Evolutionary conservation across 176 grass and related monocot genomes (phyloP), one percentile per base, ranked within the genome.

Genomic region (Elymus sibiricus): DNA sequence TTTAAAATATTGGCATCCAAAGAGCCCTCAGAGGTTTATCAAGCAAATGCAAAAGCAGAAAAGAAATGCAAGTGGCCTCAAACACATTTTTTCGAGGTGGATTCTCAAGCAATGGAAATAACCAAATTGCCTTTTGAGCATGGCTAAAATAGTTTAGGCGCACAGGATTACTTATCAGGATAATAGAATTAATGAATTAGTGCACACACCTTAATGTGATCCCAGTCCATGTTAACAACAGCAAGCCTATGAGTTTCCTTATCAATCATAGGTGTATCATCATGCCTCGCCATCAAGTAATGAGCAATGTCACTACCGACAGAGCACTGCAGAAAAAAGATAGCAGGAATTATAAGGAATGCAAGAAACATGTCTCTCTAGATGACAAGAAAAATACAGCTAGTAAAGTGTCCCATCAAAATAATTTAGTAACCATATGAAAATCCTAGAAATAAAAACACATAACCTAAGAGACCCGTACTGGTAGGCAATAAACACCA

Each of bases 171-270:
- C 35, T 21, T 72, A 10, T 76, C 70, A 85, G 7, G 42, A 61
- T 58, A 24, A 75, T 76, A 74, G 46, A 70, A 74, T 38, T 32
- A 16, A 44, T 64, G 64, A 67, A 78, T 24, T 75, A 34, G 25
- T 58, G 55, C 49, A 77, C 81, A 76, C 66, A 97, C 92, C 94
- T 97, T 97, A 71, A 97, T 90, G 92, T 97, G 90, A 85, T 92
- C 86, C 94, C 94, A 97, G 71, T 92, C 94, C 94, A 97, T 90
- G 84, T 94, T 97, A 85, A 97, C 92, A 88, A 94, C 86, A 5
- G 94, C 94, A 84, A 97, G 92, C 71, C 92, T 87, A 64, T 97
- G 83, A 87, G 92, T 97, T 84, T 92, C 94, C 77, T 78, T 94
- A 28, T 97, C 86, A 35, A 64, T 94, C 79, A 84, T 84, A 81